Percentiles rank a stretch among this genome's conserved stretches.
Evolutionary conservation across 1,139 yeast genomes (phyloP).

Genomic region (Lodderomyces metapsilosis): DNA sequence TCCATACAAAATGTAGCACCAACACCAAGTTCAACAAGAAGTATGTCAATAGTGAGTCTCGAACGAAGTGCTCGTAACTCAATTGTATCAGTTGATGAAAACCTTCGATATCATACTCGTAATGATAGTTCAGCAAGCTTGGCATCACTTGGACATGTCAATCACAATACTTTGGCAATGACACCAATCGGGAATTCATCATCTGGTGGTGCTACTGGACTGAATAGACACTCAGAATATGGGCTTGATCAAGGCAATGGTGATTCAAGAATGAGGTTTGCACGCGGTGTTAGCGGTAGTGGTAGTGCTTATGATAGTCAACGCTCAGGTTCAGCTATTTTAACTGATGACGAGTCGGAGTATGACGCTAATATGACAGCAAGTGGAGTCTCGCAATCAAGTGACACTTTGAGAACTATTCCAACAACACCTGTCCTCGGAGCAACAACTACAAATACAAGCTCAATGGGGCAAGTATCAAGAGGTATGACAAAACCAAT

Average conservation of each 20-base stretch:
- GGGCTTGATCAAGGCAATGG: background rate
- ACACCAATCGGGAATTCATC: conserved; percentile 4
- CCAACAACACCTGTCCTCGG: background rate
- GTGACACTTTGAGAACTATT: background rate
- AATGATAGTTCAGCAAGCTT: conserved; percentile 36
- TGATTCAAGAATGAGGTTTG: conserved; percentile 1
- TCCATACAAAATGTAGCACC: conserved; percentile 9
- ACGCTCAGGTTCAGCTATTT: conserved; percentile 18
- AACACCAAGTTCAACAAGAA: conserved; percentile 22
- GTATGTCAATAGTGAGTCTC: conserved; percentile 39
- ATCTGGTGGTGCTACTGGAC: background rate
- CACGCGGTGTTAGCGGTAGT: background rate
- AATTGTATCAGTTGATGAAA: conserved; percentile 41
- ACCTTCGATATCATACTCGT: conserved; percentile 26
- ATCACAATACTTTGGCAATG: conserved; percentile 1
- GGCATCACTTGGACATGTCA: conserved; percentile 17
- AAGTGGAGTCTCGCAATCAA: background rate
- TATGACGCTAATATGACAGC: conserved; percentile 17
- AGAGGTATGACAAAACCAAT: conserved; percentile 19
- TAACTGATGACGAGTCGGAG: conserved; percentile 40
- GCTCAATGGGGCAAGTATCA: conserved; percentile 8
- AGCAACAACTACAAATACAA: background rate
- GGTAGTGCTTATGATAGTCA: background rate
- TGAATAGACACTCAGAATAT: background rate
- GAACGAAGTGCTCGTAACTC: conserved; percentile 43